These are phyloP conservation scores for Chaetomium sp. DNA, from an alignment of 2,329 filamentous ascomycete species.

Conservation along the genomic window DNA sequence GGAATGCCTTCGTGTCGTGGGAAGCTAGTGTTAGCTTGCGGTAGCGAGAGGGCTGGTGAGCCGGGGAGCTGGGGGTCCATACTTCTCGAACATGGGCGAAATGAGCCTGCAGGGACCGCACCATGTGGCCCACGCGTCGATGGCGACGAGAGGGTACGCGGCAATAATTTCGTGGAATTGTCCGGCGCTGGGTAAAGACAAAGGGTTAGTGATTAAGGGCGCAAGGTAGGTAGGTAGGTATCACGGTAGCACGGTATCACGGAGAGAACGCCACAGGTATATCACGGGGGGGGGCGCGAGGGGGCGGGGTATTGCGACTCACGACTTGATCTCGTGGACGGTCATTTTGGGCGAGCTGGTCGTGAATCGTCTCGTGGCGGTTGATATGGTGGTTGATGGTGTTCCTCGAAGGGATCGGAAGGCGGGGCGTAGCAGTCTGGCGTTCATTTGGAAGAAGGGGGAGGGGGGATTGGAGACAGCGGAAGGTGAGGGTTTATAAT, in stretches of 20 bases:
- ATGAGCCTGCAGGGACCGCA: slow-evolving; percentile 96
- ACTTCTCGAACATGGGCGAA: slow-evolving; percentile 72
- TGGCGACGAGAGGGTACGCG: slow-evolving; percentile 59
- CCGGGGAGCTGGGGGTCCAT: slow-evolving; percentile 15
- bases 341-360: slow-evolving; percentile 47
- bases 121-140: slow-evolving; percentile 90
- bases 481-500: slow-evolving; percentile 19
- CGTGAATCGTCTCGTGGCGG: slow-evolving; percentile 42
- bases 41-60: too few relatives aligned
- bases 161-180: slow-evolving; percentile 44
- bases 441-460: slow-evolving; percentile 23
- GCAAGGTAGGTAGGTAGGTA: background rate
- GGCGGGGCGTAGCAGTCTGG: slow-evolving; percentile 27
- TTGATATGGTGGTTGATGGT: slow-evolving; percentile 15
- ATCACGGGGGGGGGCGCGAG: background rate
- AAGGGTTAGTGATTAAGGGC: slow-evolving; percentile 7
- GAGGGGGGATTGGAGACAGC: slow-evolving; percentile 1
- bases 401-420: slow-evolving; percentile 27
- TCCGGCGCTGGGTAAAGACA: slow-evolving; percentile 24
- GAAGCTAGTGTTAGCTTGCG: background rate
- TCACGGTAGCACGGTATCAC: too few relatives aligned
- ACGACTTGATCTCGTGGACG: slow-evolving; percentile 46
- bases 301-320: slow-evolving; percentile 29
- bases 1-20: slow-evolving; percentile 53
- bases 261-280: too few relatives aligned